Percentiles rank a stretch among this genome's conserved stretches.
Evolutionary conservation across 2,329 filamentous ascomycete genomes (phyloP).

Genomic region (Alternaria infectoria): DNA sequence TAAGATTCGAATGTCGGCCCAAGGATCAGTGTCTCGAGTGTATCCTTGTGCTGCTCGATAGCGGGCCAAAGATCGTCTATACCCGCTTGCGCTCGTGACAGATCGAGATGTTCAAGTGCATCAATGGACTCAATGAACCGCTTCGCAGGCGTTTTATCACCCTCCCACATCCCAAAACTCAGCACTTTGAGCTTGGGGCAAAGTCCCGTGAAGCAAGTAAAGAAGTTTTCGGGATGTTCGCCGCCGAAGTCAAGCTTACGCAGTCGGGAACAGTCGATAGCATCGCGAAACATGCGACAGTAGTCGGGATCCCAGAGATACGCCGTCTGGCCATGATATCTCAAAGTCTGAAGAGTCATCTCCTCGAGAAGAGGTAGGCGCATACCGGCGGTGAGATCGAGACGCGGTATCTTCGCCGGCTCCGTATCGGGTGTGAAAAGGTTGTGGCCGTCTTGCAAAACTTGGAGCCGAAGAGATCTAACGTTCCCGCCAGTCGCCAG

Average conservation of each 20-base stretch:
- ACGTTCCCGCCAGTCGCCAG: neutral
- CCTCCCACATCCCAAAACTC: neutral
- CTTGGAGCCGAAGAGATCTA: neutral
- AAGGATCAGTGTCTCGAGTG: neutral
- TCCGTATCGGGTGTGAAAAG: neutral
- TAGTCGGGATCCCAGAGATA: neutral
- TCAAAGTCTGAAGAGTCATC: neutral
- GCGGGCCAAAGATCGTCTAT: neutral
- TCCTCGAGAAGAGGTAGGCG: neutral
- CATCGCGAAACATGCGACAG: neutral
- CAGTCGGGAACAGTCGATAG: neutral
- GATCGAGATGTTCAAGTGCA: neutral
- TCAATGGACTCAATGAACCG: neutral
- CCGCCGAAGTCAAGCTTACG: neutral
- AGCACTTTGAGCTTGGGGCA: neutral
- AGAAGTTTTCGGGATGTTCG: neutral
- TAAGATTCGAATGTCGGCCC: neutral
- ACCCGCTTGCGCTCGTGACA: neutral
- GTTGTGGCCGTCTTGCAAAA: neutral
- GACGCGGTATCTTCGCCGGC: neutral
- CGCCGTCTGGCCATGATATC: neutral
- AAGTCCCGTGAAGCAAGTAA: neutral
- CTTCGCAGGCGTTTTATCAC: neutral
- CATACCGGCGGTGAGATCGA: neutral
- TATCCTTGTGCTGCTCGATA: neutral